These are phyloP conservation scores for Eucalyptus sp. DNA, from an alignment of 345 rosid species.

Conservation along the genomic window DNA sequence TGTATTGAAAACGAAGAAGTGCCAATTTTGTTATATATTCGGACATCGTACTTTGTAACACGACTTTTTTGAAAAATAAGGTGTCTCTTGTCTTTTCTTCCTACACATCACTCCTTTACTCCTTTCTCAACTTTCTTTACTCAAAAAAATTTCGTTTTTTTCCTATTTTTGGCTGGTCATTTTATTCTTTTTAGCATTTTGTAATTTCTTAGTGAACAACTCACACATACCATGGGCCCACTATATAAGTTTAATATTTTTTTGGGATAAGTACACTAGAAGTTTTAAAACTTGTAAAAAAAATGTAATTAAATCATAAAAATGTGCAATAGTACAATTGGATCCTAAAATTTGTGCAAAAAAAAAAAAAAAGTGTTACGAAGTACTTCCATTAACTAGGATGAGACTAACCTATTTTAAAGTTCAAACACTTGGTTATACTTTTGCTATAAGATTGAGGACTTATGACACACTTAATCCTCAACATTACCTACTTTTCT, in stretches of 20 bases:
- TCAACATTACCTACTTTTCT: not conserved
- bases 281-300: not conserved
- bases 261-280: fast-evolving
- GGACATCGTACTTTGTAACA: too few species aligned
- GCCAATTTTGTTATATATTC: too few species aligned
- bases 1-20: too few species aligned
- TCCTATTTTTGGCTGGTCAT: not conserved
- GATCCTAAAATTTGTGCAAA: not conserved
- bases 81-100: not conserved
- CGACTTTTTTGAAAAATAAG: too few species aligned
- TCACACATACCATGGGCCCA: not conserved
- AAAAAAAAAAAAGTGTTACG: not conserved
- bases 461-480: not conserved
- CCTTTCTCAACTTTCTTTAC: not conserved
- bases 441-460: not conserved
- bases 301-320: not conserved
- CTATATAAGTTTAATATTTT: not conserved
- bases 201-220: not conserved
- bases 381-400: not conserved
- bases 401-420: not conserved
- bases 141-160: not conserved
- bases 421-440: not conserved
- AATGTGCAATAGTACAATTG: not conserved
- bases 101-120: not conserved
- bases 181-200: not conserved